Conservation (phyloP, 164 flowering plant genomes). For the Tetracentron sinense region DNA sequence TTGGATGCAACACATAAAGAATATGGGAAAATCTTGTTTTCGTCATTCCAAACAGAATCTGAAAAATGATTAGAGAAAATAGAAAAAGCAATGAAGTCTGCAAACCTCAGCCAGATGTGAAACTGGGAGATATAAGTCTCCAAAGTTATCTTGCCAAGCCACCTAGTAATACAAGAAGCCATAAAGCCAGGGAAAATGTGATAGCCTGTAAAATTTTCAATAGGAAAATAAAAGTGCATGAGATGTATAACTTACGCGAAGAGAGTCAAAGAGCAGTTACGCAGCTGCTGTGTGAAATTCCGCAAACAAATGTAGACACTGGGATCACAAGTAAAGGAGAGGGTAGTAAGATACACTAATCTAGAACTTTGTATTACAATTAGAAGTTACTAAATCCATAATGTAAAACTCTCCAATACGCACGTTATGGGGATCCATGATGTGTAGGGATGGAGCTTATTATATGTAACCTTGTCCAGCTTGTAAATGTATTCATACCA, state of each 20-base stretch:
- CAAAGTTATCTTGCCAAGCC: conserved; percentile 98
- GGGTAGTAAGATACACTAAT: conserved; percentile 10
- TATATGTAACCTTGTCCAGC: conserved; percentile 89
- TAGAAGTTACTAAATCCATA: background rate
- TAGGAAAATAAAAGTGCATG: background rate
- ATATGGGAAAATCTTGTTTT: background rate
- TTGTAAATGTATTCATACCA: conserved; percentile 96
- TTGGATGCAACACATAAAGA: background rate
- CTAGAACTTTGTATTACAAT: background rate
- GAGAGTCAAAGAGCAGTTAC: conserved; percentile 76
- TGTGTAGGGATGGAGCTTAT: conserved; percentile 92
- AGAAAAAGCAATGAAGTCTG: conserved; percentile 1
- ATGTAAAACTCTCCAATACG: conserved; percentile 24
- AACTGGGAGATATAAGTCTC: conserved; percentile 98
- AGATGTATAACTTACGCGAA: conserved; percentile 65
- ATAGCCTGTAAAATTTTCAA: background rate
- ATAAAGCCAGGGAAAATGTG: background rate
- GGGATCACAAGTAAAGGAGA: conserved; percentile 25
- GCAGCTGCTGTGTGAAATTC: conserved; percentile 85
- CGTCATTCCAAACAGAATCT: background rate
- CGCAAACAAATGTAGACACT: conserved; percentile 95
- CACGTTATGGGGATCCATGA: conserved; percentile 99
- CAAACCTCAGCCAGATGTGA: conserved; percentile 98
- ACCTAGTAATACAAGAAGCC: conserved; percentile 40
- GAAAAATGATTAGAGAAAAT: background rate